Percentiles rank a stretch among this genome's conserved stretches.
Conservation (phyloP, 2,329 filamentous ascomycete species). For the Macrophomina phaseolina region DNA sequence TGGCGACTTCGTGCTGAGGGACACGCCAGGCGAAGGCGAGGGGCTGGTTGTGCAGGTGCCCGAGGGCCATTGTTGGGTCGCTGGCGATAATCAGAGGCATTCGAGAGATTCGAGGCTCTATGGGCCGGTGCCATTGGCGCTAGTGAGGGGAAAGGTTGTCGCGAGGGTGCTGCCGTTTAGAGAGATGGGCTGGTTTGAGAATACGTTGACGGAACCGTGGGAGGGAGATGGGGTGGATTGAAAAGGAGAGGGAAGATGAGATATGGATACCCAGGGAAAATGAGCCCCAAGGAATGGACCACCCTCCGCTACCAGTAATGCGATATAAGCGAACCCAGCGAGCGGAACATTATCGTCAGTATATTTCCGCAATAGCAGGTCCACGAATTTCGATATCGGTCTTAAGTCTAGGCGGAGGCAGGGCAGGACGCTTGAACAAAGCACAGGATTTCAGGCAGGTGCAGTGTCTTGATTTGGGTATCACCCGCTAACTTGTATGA, state of each 20-base stretch:
- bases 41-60: conserved; percentile 73
- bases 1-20: conserved; percentile 73
- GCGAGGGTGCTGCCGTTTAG: conserved; percentile 18
- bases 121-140: conserved; percentile 82
- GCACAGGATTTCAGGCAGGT: background rate
- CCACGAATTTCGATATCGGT: no score
- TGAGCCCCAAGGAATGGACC: no score
- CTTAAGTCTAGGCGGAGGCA: no score
- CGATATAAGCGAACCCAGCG: no score
- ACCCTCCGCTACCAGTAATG: no score
- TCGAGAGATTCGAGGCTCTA: conserved; percentile 87
- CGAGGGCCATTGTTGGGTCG: conserved; percentile 87
- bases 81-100: conserved; percentile 83
- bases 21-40: conserved; percentile 59
- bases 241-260: background rate
- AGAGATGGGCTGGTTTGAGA: conserved; percentile 15
- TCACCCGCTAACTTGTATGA: background rate
- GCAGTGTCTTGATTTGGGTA: background rate
- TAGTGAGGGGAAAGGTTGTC: conserved; percentile 83
- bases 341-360: no score
- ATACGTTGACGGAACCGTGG: conserved; percentile 22
- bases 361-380: no score
- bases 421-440: no score
- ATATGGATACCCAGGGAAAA: background rate
- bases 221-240: conserved; percentile 8